A percentile compares a stretch with the other conserved stretches of the same genome.
Evolutionary conservation across 177 flowering plant genomes (phyloP).

Genomic region (Tripterygium wilfordii): DNA sequence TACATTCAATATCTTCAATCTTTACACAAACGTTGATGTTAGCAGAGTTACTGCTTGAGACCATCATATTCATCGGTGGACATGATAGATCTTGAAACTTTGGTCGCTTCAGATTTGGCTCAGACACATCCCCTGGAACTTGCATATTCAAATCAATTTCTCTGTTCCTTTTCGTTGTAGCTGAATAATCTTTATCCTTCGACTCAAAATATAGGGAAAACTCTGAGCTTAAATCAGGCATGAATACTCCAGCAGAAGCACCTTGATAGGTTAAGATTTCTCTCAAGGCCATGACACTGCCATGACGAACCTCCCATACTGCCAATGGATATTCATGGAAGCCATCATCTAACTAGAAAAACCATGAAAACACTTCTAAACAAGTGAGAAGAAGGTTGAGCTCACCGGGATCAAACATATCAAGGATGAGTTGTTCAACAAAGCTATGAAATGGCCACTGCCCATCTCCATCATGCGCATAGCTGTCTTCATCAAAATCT

Average conservation of each 20-base stretch:
- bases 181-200: conserved; percentile 17
- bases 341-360: conserved; percentile 4
- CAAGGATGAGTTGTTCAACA: conserved; percentile 85
- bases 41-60: conserved; percentile 14
- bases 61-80: conserved; percentile 8
- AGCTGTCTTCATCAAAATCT: conserved; percentile 58
- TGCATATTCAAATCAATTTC: conserved; percentile 76
- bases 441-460: conserved; percentile 83
- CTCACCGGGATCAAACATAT: conserved; percentile 95
- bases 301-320: conserved; percentile 99
- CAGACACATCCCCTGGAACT: conserved; percentile 45
- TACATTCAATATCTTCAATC: conserved; percentile 33
- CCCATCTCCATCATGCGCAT: conserved; percentile 65
- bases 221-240: conserved; percentile 44
- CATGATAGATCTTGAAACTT: conserved; percentile 49
- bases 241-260: conserved; percentile 67
- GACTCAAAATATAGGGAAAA: conserved; percentile 17
- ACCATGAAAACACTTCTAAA: conserved; percentile 10
- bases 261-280: conserved; percentile 92
- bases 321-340: conserved; percentile 7
- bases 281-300: conserved; percentile 94
- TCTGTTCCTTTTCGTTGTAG: conserved; percentile 43
- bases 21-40: conserved; percentile 19
- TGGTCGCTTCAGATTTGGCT: conserved; percentile 47
- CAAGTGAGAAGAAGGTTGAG: no score